These are phyloP conservation scores for Turritis glabra DNA, from an alignment of 345 rosid genomes.

Conservation along the genomic window DNA sequence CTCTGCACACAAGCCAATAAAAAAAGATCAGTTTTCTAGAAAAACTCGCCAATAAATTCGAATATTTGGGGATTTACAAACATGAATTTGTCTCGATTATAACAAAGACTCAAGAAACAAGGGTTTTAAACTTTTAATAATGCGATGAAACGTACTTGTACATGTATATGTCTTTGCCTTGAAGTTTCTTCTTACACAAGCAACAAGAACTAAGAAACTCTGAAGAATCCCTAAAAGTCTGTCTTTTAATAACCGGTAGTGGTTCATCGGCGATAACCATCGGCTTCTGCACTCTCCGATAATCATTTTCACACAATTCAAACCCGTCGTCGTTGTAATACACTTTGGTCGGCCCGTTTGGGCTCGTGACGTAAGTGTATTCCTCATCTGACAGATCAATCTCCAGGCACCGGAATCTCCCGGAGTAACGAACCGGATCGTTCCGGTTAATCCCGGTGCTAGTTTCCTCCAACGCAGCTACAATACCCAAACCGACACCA, in stretches of 20 bases:
- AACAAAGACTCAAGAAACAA: background rate
- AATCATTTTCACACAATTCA: conserved; percentile 2
- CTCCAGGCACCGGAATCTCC: conserved; percentile 39
- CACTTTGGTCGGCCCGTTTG: conserved; percentile 45
- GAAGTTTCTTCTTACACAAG: conserved; percentile 65
- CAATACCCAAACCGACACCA: conserved; percentile 81
- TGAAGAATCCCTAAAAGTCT: background rate
- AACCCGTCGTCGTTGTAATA: conserved; percentile 48
- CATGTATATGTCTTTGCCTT: conserved; percentile 79
- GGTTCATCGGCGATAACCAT: conserved; percentile 27
- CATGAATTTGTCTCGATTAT: background rate
- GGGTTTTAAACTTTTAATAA: background rate
- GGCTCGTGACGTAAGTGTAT: conserved; percentile 65
- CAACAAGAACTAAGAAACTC: conserved; percentile 63
- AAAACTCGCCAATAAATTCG: background rate
- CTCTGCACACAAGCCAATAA: conserved; percentile 47
- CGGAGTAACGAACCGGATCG: conserved; percentile 41
- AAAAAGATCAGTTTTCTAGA: background rate
- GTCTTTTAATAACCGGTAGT: conserved; percentile 25
- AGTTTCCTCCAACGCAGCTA: conserved; percentile 58
- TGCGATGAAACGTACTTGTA: conserved; percentile 56
- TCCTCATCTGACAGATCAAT: conserved; percentile 52
- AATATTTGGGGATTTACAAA: conserved; percentile 14
- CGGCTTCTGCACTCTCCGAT: background rate
- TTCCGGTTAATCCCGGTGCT: conserved; percentile 31